Conservation (phyloP, 2,329 filamentous ascomycete species). For the Drechslerella dactyloides region DNA sequence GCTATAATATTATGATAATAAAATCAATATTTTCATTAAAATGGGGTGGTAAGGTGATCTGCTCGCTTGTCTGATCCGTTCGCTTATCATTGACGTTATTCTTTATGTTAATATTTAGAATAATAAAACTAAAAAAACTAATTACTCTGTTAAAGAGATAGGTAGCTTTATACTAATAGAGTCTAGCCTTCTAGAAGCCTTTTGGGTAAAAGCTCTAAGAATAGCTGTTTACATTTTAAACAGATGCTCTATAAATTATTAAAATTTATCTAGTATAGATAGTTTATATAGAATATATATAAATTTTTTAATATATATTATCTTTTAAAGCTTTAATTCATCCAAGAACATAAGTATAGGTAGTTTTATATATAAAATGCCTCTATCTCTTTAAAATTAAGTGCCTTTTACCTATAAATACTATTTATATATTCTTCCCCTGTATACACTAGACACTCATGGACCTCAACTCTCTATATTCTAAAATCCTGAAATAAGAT, state of each 20-base stretch:
- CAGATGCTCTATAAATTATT: not conserved
- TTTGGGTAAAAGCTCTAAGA: not conserved
- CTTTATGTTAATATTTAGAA: constrained; percentile 5
- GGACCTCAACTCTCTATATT: not conserved
- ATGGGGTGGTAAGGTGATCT: no score
- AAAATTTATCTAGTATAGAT: no score
- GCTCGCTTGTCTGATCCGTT: no score
- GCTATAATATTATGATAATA: no score
- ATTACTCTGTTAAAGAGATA: constrained; percentile 8
- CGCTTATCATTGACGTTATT: no score
- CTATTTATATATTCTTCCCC: constrained; percentile 4
- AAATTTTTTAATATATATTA: not conserved
- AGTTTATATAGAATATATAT: no score
- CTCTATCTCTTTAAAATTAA: constrained; percentile 8
- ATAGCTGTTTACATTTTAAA: constrained; percentile 5
- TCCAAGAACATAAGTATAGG: constrained; percentile 3
- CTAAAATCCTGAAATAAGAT: not conserved
- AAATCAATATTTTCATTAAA: no score
- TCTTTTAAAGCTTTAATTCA: constrained; percentile 18
- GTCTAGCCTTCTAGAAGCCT: constrained; percentile 1
- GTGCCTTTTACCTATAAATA: no score
- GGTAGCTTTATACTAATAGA: constrained; percentile 5
- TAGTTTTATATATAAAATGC: constrained; percentile 5
- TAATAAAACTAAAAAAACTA: constrained; percentile 6
- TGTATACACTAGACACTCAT: no score